A percentile compares a stretch with the other conserved stretches of the same genome.
phyloP scores from a whole-genome alignment of 345 rosid genomes.

The Theobroma cacao region DNA sequence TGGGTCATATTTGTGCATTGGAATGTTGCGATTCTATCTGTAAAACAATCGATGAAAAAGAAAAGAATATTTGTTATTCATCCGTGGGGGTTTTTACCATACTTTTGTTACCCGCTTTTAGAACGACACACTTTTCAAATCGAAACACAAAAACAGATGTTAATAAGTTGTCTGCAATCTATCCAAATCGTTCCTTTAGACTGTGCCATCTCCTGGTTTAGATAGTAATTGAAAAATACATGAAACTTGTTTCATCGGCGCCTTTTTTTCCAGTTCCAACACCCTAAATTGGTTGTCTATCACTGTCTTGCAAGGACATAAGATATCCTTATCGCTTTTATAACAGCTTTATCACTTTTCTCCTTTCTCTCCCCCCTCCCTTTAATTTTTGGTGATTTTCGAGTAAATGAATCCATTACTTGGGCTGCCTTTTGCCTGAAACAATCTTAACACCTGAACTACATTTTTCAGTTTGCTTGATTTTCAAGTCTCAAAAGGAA shows the following conservation, averaged over 20 bases:
- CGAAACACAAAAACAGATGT: neutral
- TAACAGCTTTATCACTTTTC: constrained; percentile 20
- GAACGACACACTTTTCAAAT: neutral
- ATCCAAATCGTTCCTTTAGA: neutral
- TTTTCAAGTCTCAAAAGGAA: constrained; percentile 20
- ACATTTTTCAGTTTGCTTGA: constrained; percentile 21
- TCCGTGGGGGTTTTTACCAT: neutral
- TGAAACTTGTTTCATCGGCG: constrained; percentile 13
- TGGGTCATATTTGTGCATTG: constrained; percentile 23
- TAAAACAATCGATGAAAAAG: constrained; percentile 20
- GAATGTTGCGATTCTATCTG: constrained; percentile 28
- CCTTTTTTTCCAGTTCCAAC: constrained; percentile 11
- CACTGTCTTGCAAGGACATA: constrained; percentile 25
- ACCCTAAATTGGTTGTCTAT: constrained; percentile 21
- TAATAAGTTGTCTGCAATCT: neutral
- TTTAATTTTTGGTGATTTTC: constrained; percentile 19
- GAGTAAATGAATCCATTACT: constrained; percentile 15
- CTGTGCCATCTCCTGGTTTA: neutral
- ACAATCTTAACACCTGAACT: neutral
- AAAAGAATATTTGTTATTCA: constrained; percentile 17
- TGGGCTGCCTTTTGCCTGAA: constrained; percentile 11
- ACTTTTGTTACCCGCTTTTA: neutral
- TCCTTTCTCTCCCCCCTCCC: neutral
- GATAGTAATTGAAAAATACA: constrained; percentile 7
- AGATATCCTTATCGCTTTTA: constrained; percentile 24